phyloP scores from a whole-genome alignment of 2,329 filamentous ascomycete species.

The Fusarium burgessii region DNA sequence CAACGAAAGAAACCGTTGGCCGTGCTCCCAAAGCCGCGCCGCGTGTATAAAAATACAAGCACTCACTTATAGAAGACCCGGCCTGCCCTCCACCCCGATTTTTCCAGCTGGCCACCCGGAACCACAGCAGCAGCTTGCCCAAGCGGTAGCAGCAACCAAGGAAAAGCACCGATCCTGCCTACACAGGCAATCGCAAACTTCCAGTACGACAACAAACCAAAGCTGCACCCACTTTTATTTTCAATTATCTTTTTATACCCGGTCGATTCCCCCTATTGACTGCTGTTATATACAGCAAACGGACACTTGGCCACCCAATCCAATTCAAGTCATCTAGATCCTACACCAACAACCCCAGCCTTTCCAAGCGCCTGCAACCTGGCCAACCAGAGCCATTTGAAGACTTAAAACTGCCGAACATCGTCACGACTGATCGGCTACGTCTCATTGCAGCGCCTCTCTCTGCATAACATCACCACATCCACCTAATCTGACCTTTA shows the following conservation, averaged over 20 bases:
- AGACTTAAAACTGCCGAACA: slow-evolving; percentile 34
- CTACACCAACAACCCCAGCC: slow-evolving; percentile 26
- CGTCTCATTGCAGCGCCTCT: slow-evolving; percentile 41
- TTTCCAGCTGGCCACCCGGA: slow-evolving; percentile 49
- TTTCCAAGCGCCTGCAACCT: slow-evolving; percentile 36
- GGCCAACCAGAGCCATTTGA: slow-evolving; percentile 40
- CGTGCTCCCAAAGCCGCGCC: slow-evolving; percentile 46
- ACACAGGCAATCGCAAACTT: slow-evolving; percentile 34
- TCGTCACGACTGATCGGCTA: slow-evolving; percentile 28
- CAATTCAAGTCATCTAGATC: slow-evolving; percentile 28
- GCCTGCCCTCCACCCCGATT: slow-evolving; percentile 59
- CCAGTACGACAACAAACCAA: slow-evolving; percentile 21
- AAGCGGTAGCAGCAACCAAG: slow-evolving; percentile 42
- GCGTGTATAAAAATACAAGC: slow-evolving; percentile 61
- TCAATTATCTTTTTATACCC: slow-evolving; percentile 16
- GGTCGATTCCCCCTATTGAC: slow-evolving; percentile 15
- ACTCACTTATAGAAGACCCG: slow-evolving; percentile 59
- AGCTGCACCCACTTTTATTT: slow-evolving; percentile 36
- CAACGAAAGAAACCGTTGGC: slow-evolving; percentile 52
- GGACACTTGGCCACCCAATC: slow-evolving; percentile 30
- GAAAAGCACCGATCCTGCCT: slow-evolving; percentile 36
- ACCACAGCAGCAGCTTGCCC: slow-evolving; percentile 42
- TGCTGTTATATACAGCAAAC: slow-evolving; percentile 25
- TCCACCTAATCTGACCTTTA: slow-evolving; percentile 28
- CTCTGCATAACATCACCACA: slow-evolving; percentile 40